Conservation (phyloP, 164 flowering plant species). For the Annona squamosa region DNA sequence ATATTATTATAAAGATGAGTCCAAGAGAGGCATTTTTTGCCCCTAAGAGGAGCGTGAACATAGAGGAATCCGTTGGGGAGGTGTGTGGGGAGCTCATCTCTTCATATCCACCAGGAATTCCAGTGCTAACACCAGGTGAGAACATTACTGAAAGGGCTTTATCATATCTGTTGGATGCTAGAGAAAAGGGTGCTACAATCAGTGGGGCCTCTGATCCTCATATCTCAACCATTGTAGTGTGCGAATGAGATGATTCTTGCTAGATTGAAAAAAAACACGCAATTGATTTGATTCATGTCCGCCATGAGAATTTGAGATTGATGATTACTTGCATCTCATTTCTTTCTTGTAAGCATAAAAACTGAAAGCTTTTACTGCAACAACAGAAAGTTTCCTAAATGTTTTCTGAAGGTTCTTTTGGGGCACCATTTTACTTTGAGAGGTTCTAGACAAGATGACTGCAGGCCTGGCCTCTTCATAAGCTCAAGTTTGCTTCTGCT, state of each 20-base stretch:
- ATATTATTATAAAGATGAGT: slow-evolving; percentile 31
- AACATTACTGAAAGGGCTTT: slow-evolving; percentile 36
- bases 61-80: slow-evolving; percentile 38
- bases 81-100: slow-evolving; percentile 52
- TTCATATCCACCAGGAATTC: slow-evolving; percentile 64
- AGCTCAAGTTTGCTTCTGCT: no score
- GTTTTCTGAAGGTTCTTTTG: no score
- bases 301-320: background rate
- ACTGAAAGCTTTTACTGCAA: no score
- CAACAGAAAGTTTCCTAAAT: no score
- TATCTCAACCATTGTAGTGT: slow-evolving; percentile 39
- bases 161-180: slow-evolving; percentile 36
- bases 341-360: no score
- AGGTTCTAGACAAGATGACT: no score
- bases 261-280: background rate
- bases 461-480: no score
- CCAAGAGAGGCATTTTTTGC: slow-evolving; percentile 86
- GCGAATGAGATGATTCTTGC: slow-evolving; percentile 12
- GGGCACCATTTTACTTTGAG: no score
- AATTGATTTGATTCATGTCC: background rate
- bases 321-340: no score
- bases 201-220: slow-evolving; percentile 49
- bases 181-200: slow-evolving; percentile 37
- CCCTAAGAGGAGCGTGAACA: slow-evolving; percentile 29
- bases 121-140: slow-evolving; percentile 51